Percentiles rank a stretch among this genome's conserved stretches.
These are phyloP conservation scores for Lachnellula arida DNA, from an alignment of 2,329 filamentous ascomycete species.

Conservation along the genomic window DNA sequence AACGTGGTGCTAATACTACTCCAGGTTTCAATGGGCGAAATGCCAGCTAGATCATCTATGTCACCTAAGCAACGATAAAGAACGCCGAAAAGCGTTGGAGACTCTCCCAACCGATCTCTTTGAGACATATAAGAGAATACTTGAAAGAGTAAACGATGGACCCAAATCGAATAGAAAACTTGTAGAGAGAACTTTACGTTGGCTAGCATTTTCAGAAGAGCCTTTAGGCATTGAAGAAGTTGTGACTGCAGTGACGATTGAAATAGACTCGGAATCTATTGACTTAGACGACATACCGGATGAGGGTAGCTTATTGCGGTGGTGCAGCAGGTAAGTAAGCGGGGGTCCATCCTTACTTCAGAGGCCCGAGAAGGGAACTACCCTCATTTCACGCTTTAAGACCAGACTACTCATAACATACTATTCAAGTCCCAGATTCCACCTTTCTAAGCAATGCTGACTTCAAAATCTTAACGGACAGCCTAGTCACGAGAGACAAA, in stretches of 20 bases:
- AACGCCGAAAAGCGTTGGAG: conserved; percentile 10
- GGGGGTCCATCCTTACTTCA: no score
- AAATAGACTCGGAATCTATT: no score
- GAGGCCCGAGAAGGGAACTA: no score
- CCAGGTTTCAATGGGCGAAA: conserved; percentile 27
- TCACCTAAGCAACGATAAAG: background rate
- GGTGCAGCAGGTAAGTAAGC: no score
- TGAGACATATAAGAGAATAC: conserved; percentile 25
- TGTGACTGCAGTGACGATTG: no score
- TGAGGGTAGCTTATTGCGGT: no score
- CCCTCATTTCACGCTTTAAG: no score
- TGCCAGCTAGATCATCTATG: conserved; percentile 27
- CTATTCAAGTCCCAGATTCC: no score
- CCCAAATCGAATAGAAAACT: background rate
- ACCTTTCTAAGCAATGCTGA: no score
- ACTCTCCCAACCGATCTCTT: conserved; percentile 20
- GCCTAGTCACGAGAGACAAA: background rate
- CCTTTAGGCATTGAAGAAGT: background rate
- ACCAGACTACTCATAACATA: no score
- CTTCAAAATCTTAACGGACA: background rate
- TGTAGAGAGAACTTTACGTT: background rate
- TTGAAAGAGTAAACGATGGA: conserved; percentile 10
- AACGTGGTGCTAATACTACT: background rate
- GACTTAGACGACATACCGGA: no score
- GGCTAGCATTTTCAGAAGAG: background rate